Base-by-base conservation (phyloP, 768 basidiomycete species). In the Agrocybe chaxingu region DNA sequence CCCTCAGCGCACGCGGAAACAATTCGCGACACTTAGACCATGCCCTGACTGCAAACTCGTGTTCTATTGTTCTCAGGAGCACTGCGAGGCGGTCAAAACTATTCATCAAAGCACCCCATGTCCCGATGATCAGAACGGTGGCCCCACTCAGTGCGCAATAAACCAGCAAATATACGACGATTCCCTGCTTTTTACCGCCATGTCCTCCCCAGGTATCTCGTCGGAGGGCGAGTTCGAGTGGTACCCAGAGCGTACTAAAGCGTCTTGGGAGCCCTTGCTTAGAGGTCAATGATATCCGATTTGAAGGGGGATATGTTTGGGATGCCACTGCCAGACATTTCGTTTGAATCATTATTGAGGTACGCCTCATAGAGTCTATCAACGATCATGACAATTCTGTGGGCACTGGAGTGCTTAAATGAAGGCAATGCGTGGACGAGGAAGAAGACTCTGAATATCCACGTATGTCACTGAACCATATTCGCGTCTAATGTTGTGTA, bases 341-440 rank as follows among this genome's bases (percentile, higher is more conserved):
- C 67, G 19, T 49, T 65, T 3, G 54, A 65, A 44, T 52, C 64
- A 2, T 57, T 70, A 59, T 36, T 70, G 16, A 58, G 68, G 6
- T 56, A 50, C 1, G 61, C 57, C n/a, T 66, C 68, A 0, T 62
- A 69, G 7, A 48, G 42, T n/a, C 53, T 70, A 12, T 61, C 67
- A 3, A 59, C 68, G 57, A 58, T 67, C 1, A 62, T 70, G 66
- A 67, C 66, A 3, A 67, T 70, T 16, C 45, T 72, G n/a, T 67
- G 56, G 45, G 67, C 57, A 1, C 55, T 72, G 1, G 67, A 72
- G 40, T 52, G 53, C 10, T 39, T 72, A 32, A 64, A 68, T 24
- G 51, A 46, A 4, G 62, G 63, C 19, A 51, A 62, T 16, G 32
- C 49, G 1, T 72, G 68, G 67, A 70, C 67, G 2, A 54, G 42